Base-by-base conservation (phyloP, 192 early-diverging fungal genomes). In the Coemansia sp. region DNA sequence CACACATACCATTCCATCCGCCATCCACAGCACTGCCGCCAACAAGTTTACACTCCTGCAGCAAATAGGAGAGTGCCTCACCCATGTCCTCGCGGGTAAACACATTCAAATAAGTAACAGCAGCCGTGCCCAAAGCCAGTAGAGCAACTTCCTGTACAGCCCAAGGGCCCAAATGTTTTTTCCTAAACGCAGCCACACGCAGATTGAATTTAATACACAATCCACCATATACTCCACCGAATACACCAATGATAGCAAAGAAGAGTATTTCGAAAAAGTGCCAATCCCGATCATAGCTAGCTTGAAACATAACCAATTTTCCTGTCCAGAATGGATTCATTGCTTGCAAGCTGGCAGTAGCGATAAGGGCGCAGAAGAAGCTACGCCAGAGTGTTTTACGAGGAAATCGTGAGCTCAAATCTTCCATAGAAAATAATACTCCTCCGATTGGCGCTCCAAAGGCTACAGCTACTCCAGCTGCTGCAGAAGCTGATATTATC, bases 301-400 rank as follows among this genome's bases (percentile, higher is more conserved):
- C 93, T 76, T 98, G 94, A 74, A 98, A 99, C 87, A 95, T 87
- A 38, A 97, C 96, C 19, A 97, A 73, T 78, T 98, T 99, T 34
- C 95, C 95, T 7, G 95, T 97, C 47, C 96, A 82, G 64, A 96
- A 96, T 12, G 97, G 97, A 71, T 99, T 93, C 83, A 94, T 88
- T 1, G 86, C 88, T 82, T 91, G 90, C 26, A 99, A 74, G 16
- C 92, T 92, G 23, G 96, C 88, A 1, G 95, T 96, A 0, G 92
- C 96, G 8, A 97, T 88, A 84, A 99, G 88, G 2, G 96, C 96
- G 72, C 94, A 95, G 77, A 99, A 94, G 76, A 99, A 99, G 55
- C 90, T 91, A 22, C 93, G 83, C 93, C 94, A 97, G 88, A 99
- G 92, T 1, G 95, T 96, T 66, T 93, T 90, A 28, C 90, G 90